phyloP scores from a whole-genome alignment of 495 filamentous ascomycete species.

The Hypoxylon trugodes region DNA sequence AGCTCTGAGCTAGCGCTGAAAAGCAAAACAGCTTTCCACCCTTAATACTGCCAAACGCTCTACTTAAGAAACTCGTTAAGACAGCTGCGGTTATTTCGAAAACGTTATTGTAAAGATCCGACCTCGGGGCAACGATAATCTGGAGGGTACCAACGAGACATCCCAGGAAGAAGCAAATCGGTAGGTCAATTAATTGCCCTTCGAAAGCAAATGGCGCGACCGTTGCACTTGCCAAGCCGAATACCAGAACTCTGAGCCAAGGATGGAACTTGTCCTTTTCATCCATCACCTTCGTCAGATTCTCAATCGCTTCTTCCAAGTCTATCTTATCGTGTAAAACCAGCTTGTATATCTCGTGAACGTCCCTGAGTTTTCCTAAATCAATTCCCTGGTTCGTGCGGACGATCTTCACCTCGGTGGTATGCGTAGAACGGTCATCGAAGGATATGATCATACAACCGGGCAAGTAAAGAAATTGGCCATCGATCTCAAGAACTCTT shows the following conservation, averaged over 20 bases:
- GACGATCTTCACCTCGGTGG: conserved; percentile 91
- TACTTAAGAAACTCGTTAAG: conserved; percentile 86
- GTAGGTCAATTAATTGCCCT: conserved; percentile 86
- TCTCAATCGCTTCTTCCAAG: conserved; percentile 80
- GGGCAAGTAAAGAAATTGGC: conserved; percentile 90
- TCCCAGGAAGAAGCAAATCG: conserved; percentile 85
- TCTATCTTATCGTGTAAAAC: conserved; percentile 89
- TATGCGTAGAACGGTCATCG: conserved; percentile 87
- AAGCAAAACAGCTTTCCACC: conserved; percentile 85
- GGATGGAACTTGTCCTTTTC: conserved; percentile 69
- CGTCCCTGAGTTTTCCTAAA: conserved; percentile 82
- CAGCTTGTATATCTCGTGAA: conserved; percentile 91
- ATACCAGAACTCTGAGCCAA: conserved; percentile 81
- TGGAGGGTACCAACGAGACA: conserved; percentile 84
- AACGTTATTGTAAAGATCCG: conserved; percentile 84
- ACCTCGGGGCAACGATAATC: conserved; percentile 78
- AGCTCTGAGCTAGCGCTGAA: conserved; percentile 86
- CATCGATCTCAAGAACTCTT: conserved; percentile 86
- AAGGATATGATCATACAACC: conserved; percentile 97
- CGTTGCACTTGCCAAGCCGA: conserved; percentile 80
- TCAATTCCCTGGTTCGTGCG: conserved; percentile 79
- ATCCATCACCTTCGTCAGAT: conserved; percentile 71
- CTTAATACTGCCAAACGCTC: conserved; percentile 84
- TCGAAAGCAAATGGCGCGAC: conserved; percentile 92
- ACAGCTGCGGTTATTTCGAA: conserved; percentile 91